phyloP scores from a whole-genome alignment of 2,329 filamentous ascomycete genomes.

The Pseudocercospora cruenta region DNA sequence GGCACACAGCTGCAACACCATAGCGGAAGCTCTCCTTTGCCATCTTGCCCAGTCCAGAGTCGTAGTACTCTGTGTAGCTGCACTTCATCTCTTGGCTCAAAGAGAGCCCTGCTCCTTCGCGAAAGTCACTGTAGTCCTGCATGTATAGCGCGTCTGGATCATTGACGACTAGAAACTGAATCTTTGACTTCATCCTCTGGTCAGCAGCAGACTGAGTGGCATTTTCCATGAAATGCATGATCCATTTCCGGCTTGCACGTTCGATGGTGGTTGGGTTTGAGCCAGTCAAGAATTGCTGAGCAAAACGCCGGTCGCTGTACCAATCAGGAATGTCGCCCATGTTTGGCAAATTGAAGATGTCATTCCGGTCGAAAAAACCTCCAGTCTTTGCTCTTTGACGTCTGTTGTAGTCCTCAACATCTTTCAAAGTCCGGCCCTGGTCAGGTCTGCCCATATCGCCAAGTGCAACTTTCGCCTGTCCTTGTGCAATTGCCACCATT shows the following conservation, averaged over 20 bases:
- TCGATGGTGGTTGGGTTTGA: conserved; percentile 51
- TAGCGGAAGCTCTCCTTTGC: conserved; percentile 18
- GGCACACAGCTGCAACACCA: conserved; percentile 24
- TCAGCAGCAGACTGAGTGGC: conserved; percentile 33
- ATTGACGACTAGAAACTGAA: conserved; percentile 34
- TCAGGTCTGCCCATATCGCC: conserved; percentile 24
- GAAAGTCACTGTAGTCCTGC: conserved; percentile 52
- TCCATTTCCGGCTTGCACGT: conserved; percentile 37
- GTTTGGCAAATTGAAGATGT: conserved; percentile 35
- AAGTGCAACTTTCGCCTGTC: conserved; percentile 11
- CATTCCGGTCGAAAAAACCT: conserved; percentile 24
- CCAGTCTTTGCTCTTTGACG: conserved; percentile 15
- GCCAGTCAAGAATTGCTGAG: conserved; percentile 44
- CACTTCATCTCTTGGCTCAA: conserved; percentile 22
- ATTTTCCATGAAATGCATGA: conserved; percentile 43
- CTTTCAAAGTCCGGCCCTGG: conserved; percentile 18
- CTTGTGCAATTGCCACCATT: conserved; percentile 5
- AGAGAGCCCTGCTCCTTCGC: conserved; percentile 37
- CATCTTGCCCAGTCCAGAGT: conserved; percentile 13
- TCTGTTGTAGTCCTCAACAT: conserved; percentile 22
- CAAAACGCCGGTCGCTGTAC: conserved; percentile 51
- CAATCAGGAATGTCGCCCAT: conserved; percentile 44
- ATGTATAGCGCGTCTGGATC: conserved; percentile 44
- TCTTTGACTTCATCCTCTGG: conserved; percentile 41
- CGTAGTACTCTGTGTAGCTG: conserved; percentile 22